Conservation (phyloP, 345 rosid species). For the Erodium maritimum region DNA sequence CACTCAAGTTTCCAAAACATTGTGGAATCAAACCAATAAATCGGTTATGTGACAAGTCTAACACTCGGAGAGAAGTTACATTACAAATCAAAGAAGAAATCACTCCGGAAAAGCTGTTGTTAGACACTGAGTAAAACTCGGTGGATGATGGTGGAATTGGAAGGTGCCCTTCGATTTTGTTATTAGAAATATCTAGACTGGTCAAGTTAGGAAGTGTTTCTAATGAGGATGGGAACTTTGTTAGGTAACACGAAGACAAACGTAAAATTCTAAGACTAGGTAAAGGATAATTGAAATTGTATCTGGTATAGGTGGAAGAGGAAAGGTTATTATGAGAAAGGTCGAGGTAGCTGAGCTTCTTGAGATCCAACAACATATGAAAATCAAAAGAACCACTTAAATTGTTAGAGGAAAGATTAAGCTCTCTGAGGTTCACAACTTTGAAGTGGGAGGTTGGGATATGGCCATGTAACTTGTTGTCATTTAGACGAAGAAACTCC, state of each 20-base stretch:
- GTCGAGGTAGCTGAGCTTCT: not conserved
- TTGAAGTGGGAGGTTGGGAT: constrained; percentile 7
- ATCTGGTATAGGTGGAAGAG: not conserved
- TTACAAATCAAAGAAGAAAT: too few relatives aligned
- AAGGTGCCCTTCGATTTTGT: constrained; percentile 16
- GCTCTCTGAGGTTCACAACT: not conserved
- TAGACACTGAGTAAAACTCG: constrained; percentile 15
- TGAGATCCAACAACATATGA: not conserved
- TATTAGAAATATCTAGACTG: constrained; percentile 5
- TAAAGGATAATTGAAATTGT: not conserved
- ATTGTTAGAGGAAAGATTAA: not conserved
- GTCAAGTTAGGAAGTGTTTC: not conserved
- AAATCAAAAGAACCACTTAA: not conserved
- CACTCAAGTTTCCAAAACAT: too few relatives aligned
- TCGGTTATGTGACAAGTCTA: constrained; percentile 15
- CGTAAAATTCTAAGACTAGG: too few relatives aligned
- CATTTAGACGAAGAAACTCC: not conserved
- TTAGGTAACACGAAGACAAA: constrained; percentile 1
- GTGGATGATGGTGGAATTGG: constrained; percentile 10
- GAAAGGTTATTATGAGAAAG: not conserved
- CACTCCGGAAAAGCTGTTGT: too few relatives aligned
- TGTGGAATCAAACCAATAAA: constrained; percentile 16
- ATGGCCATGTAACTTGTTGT: constrained; percentile 5
- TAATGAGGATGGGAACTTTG: constrained; percentile 7
- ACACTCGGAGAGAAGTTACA: not conserved